Percentiles rank a stretch among this genome's conserved stretches.
Conservation (phyloP, 2,329 filamentous ascomycete species). For the Ascochyta koolunga region DNA sequence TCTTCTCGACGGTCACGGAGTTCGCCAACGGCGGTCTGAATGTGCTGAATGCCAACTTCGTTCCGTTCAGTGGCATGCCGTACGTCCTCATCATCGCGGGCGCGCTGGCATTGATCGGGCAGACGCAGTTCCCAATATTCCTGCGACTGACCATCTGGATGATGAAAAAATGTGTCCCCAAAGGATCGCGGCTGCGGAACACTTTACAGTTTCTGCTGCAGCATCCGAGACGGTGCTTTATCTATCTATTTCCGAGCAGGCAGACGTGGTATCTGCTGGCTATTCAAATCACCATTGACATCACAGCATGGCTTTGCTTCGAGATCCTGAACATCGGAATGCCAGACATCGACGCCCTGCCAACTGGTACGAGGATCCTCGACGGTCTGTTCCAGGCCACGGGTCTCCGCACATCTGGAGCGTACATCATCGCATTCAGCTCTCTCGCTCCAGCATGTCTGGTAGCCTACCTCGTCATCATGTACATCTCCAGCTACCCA, state of each 20-base stretch:
- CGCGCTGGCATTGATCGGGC: constrained; percentile 58
- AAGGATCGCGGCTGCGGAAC: constrained; percentile 48
- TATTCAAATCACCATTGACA: constrained; percentile 65
- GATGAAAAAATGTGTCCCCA: constrained; percentile 56
- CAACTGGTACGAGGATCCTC: constrained; percentile 61
- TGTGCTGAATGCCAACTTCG: constrained; percentile 64
- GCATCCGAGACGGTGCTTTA: constrained; percentile 68
- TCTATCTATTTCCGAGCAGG: constrained; percentile 67
- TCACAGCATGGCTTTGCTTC: constrained; percentile 69
- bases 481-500: constrained; percentile 70
- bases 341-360: constrained; percentile 58
- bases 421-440: constrained; percentile 68
- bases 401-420: constrained; percentile 67
- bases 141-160: constrained; percentile 65
- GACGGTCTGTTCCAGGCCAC: constrained; percentile 70
- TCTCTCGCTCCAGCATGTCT: constrained; percentile 63
- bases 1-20: constrained; percentile 58
- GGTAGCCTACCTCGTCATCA: constrained; percentile 67
- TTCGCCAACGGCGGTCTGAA: constrained; percentile 61
- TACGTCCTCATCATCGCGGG: constrained; percentile 57
- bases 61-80: constrained; percentile 60
- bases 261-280: constrained; percentile 71
- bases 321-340: constrained; percentile 71
- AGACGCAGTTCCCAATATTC: constrained; percentile 64
- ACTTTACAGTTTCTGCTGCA: constrained; percentile 65